phyloP scores from a whole-genome alignment of 495 filamentous ascomycete genomes.

The Penicillium egyptiacum region DNA sequence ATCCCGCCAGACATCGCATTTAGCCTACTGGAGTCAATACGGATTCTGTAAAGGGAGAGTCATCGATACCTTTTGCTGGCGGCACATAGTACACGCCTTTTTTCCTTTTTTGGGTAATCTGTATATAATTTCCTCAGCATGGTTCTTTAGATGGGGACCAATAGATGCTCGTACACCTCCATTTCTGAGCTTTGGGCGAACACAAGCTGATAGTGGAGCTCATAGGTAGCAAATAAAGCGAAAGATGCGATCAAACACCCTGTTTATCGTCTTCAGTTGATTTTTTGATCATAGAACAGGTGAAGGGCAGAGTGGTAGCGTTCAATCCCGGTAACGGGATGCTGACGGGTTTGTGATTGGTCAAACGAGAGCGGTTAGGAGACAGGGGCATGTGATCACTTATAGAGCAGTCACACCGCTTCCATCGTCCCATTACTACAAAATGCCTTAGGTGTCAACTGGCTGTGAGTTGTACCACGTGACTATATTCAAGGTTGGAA shows the following conservation, averaged over 20 bases:
- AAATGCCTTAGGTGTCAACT: neutral
- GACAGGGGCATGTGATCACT: slow-evolving; percentile 39
- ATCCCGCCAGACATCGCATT: slow-evolving; percentile 44
- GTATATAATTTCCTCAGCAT: slow-evolving; percentile 14
- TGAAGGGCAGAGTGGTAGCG: neutral
- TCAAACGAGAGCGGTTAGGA: slow-evolving; percentile 25
- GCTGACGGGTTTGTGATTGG: slow-evolving; percentile 6
- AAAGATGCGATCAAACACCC: neutral
- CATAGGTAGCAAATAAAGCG: neutral
- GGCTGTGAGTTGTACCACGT: no score
- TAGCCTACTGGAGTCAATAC: slow-evolving; percentile 27
- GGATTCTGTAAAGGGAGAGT: neutral
- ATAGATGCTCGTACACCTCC: slow-evolving; percentile 18
- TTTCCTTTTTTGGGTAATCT: slow-evolving; percentile 43
- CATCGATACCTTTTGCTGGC: slow-evolving; percentile 44
- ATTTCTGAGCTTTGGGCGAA: neutral
- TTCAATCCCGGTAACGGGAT: slow-evolving; percentile 14
- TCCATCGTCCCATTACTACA: neutral
- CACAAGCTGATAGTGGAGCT: neutral
- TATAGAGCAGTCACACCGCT: slow-evolving; percentile 27
- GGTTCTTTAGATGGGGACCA: neutral
- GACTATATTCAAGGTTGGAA: no score
- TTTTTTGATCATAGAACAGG: neutral
- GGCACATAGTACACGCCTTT: slow-evolving; percentile 48
- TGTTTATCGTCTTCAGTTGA: neutral